phyloP scores from a whole-genome alignment of 495 filamentous ascomycete genomes.

The Aspergillus homomorphus region DNA sequence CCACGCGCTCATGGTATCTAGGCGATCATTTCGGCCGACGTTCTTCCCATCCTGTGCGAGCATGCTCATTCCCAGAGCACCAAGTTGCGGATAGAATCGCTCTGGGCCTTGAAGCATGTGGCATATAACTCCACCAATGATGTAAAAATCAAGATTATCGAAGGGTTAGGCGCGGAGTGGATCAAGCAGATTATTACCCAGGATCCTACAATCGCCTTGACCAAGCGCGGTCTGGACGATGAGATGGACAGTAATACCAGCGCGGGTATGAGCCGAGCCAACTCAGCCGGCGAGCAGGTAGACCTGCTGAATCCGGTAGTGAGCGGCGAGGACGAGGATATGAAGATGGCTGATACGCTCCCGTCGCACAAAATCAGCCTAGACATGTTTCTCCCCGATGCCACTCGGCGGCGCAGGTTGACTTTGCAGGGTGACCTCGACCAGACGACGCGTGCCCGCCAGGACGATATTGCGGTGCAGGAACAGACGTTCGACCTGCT shows the following conservation, averaged over 20 bases:
- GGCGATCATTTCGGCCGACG: constrained; percentile 71
- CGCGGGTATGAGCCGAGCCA: constrained; percentile 58
- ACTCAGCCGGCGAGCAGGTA: constrained; percentile 63
- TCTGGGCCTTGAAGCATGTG: constrained; percentile 93
- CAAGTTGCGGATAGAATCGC: constrained; percentile 69
- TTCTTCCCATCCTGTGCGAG: constrained; percentile 73
- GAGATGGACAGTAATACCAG: constrained; percentile 35
- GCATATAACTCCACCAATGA: constrained; percentile 63
- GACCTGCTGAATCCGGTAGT: constrained; percentile 61
- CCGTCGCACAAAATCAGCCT: constrained; percentile 42
- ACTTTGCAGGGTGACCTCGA: constrained; percentile 48
- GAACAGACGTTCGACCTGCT: constrained; percentile 87
- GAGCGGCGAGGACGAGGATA: constrained; percentile 62
- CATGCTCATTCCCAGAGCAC: constrained; percentile 76
- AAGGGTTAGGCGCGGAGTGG: constrained; percentile 75
- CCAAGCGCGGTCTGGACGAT: constrained; percentile 35
- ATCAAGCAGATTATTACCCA: constrained; percentile 69
- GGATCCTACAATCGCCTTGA: constrained; percentile 33
- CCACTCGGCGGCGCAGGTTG: constrained; percentile 43
- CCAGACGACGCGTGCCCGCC: constrained; percentile 53
- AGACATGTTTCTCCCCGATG: constrained; percentile 42
- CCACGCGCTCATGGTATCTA: constrained; percentile 35
- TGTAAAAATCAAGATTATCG: constrained; percentile 69
- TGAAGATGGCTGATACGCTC: constrained; percentile 56
- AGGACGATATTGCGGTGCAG: constrained; percentile 80